Conservation (phyloP, 192 early-diverging fungal genomes). For the Spinellus fusiger region DNA sequence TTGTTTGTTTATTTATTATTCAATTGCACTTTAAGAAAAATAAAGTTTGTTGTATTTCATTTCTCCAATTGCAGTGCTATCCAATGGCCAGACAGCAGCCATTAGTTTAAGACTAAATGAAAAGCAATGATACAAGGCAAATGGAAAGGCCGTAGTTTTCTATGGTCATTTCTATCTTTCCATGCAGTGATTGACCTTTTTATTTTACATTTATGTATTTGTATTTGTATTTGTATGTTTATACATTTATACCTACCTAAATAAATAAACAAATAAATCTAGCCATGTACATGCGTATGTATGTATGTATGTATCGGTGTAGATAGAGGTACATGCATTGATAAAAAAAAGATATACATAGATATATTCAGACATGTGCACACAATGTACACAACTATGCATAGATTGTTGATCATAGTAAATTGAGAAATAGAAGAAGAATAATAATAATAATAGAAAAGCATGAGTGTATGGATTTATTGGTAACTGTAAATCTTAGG, state of each 20-base stretch:
- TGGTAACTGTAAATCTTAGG: too few species aligned
- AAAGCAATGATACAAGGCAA: too few species aligned
- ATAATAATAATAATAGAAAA: background rate
- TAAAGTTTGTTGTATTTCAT: too few species aligned
- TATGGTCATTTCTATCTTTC: too few species aligned
- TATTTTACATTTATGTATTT: background rate
- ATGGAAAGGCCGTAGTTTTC: too few species aligned
- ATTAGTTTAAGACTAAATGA: too few species aligned
- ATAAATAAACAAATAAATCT: background rate
- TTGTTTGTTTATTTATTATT: too few species aligned
- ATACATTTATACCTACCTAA: background rate
- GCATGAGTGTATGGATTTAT: background rate
- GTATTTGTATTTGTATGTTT: background rate
- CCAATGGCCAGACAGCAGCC: background rate
- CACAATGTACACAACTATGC: background rate
- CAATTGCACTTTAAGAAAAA: too few species aligned
- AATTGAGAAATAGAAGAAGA: background rate
- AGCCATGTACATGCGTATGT: background rate
- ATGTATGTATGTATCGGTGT: too few species aligned
- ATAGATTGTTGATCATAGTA: background rate
- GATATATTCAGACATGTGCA: background rate
- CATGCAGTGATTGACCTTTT: background rate
- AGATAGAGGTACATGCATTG: too few species aligned
- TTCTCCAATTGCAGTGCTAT: too few species aligned
- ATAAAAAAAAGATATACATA: background rate